phyloP scores from a whole-genome alignment of 306 rosid genomes.

The Canavalia ensiformis region DNA sequence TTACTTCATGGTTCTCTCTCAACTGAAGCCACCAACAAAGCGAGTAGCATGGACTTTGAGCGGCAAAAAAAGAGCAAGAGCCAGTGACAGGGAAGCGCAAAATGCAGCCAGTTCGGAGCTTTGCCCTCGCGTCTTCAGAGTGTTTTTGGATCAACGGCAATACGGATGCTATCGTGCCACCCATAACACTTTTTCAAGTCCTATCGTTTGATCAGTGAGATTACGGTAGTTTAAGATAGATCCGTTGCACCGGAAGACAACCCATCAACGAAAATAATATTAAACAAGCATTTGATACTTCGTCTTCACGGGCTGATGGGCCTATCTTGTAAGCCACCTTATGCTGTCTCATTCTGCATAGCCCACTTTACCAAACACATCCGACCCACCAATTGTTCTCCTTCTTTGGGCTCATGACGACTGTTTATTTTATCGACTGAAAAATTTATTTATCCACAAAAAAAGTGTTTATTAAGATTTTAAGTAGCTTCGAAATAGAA shows the following conservation, averaged over 20 bases:
- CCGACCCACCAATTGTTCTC: not conserved
- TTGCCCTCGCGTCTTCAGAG: constrained; percentile 15
- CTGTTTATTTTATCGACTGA: not conserved
- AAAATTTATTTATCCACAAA: too few relatives aligned
- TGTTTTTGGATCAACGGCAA: constrained; percentile 27
- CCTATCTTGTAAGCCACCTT: not conserved
- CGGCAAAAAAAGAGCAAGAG: constrained; percentile 43
- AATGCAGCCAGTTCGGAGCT: constrained; percentile 1
- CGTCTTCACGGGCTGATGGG: not conserved
- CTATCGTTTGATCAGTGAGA: not conserved
- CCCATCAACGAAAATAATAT: not conserved
- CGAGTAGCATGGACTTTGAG: constrained; percentile 32
- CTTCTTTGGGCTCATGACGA: not conserved
- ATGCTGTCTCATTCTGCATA: not conserved
- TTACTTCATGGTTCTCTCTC: constrained; percentile 29
- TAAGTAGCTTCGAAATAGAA: too few relatives aligned
- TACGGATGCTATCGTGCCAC: not conserved
- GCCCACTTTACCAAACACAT: not conserved
- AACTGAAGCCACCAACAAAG: constrained; percentile 42
- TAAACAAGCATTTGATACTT: not conserved
- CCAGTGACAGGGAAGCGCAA: not conserved
- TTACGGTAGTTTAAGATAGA: not conserved
- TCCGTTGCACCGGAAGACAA: not conserved
- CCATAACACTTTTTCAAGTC: not conserved
- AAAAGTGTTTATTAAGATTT: too few relatives aligned